Evolutionary conservation across 441 rosid genomes (phyloP).

Genomic region (Jatropha multifida): DNA sequence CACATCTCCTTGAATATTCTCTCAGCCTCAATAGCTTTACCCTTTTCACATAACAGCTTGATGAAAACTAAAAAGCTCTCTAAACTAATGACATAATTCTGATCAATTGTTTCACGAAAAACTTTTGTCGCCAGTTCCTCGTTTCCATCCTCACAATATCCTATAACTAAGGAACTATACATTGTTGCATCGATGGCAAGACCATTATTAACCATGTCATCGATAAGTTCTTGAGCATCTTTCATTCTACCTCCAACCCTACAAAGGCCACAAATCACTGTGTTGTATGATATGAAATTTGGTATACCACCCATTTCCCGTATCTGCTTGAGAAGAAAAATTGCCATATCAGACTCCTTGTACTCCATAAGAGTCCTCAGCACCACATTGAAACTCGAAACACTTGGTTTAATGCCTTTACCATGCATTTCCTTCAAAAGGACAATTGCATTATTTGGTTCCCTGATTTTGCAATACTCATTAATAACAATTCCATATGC

Average conservation of each 20-base stretch:
- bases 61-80: slow-evolving; percentile 34
- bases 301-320: slow-evolving; percentile 32
- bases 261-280: slow-evolving; percentile 35
- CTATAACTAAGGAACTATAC: slow-evolving; percentile 29
- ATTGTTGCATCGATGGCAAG: slow-evolving; percentile 28
- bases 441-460: slow-evolving; percentile 50
- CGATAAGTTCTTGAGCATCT: slow-evolving; percentile 28
- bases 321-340: slow-evolving; percentile 33
- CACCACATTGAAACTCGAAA: slow-evolving; percentile 34
- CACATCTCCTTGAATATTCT: slow-evolving; percentile 29
- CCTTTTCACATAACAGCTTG: slow-evolving; percentile 26
- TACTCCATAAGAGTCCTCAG: slow-evolving; percentile 28
- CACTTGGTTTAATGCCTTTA: slow-evolving; percentile 30
- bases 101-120: slow-evolving; percentile 25
- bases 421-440: slow-evolving; percentile 71
- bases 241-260: slow-evolving; percentile 32
- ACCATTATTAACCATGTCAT: slow-evolving; percentile 30
- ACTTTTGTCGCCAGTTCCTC: slow-evolving; percentile 22
- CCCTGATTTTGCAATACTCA: slow-evolving; percentile 60
- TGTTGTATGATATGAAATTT: slow-evolving; percentile 30
- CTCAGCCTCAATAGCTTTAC: slow-evolving; percentile 24
- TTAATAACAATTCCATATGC: slow-evolving; percentile 55
- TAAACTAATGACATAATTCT: slow-evolving; percentile 21
- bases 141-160: slow-evolving; percentile 32
- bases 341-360: slow-evolving; percentile 30